Percentiles rank a stretch among this genome's conserved stretches.
Evolutionary conservation across 495 filamentous ascomycete genomes (phyloP).

Genomic region (Cryomyces minteri): DNA sequence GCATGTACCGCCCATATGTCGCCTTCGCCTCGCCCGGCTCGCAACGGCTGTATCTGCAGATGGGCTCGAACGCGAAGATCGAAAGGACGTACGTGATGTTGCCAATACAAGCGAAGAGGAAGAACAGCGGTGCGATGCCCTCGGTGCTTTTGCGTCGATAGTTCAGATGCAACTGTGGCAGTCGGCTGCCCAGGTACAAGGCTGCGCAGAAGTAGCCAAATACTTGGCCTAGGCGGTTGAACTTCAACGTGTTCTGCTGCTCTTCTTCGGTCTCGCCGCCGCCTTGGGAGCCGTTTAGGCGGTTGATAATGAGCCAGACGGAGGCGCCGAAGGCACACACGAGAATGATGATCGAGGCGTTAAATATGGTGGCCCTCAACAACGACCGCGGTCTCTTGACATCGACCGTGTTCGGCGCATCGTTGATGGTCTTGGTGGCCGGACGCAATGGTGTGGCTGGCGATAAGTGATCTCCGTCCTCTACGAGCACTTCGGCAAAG

Average conservation of each 20-base stretch:
- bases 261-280: slow-evolving; percentile 12
- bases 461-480: slow-evolving; percentile 49
- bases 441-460: slow-evolving; percentile 50
- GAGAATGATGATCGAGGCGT: slow-evolving; percentile 48
- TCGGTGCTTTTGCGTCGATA: slow-evolving; percentile 78
- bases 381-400: background rate
- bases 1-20: slow-evolving; percentile 60
- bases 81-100: slow-evolving; percentile 83
- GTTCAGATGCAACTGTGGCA: slow-evolving; percentile 84
- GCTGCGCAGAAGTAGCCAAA: slow-evolving; percentile 32
- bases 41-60: slow-evolving; percentile 22
- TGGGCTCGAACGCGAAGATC: slow-evolving; percentile 81
- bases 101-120: slow-evolving; percentile 87
- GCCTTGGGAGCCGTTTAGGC: slow-evolving; percentile 7
- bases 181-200: slow-evolving; percentile 70
- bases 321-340: slow-evolving; percentile 67
- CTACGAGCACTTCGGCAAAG: slow-evolving; percentile 10
- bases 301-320: slow-evolving; percentile 64
- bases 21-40: slow-evolving; percentile 30
- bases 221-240: slow-evolving; percentile 52
- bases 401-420: slow-evolving; percentile 1
- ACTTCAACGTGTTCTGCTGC: slow-evolving; percentile 24
- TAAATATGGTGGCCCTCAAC: slow-evolving; percentile 47
- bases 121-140: slow-evolving; percentile 82
- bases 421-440: slow-evolving; percentile 11